Percentiles rank a stretch among this genome's conserved stretches.
These are phyloP conservation scores for Verticillium isaacii DNA, from an alignment of 2,329 filamentous ascomycete genomes.

Conservation along the genomic window DNA sequence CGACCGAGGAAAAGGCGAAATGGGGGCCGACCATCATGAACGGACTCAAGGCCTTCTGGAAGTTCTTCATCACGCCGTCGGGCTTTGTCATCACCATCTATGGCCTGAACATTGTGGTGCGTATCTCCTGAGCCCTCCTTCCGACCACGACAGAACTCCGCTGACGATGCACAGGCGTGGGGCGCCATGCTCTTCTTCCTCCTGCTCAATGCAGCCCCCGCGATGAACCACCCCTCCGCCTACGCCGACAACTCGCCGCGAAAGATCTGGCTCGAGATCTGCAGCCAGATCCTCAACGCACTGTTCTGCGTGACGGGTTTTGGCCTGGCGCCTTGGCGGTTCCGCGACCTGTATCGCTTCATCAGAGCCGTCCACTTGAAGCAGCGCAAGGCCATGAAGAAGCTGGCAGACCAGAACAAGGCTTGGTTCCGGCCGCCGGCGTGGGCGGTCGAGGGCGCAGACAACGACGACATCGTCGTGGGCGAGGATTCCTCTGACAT, in stretches of 20 bases:
- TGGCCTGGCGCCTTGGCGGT: conserved; percentile 71
- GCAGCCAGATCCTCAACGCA: conserved; percentile 9
- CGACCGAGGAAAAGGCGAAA: conserved; percentile 15
- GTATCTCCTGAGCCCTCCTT: not conserved
- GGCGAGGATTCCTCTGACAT: conserved; percentile 5
- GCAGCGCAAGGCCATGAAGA: conserved; percentile 14
- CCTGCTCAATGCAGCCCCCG: conserved; percentile 17
- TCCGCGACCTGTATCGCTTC: conserved; percentile 15
- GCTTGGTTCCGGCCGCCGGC: conserved; percentile 21
- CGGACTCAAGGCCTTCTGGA: conserved; percentile 21
- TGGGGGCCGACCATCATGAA: conserved; percentile 18
- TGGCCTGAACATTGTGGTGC: conserved; percentile 22
- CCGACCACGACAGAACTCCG: not conserved
- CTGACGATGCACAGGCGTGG: conserved; percentile 13
- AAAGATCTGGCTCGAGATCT: conserved; percentile 12
- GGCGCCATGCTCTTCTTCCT: conserved; percentile 24
- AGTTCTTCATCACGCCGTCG: conserved; percentile 20
- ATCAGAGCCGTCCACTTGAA: conserved; percentile 13
- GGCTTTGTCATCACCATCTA: conserved; percentile 24
- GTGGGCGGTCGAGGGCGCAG: conserved; percentile 11
- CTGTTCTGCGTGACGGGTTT: conserved; percentile 38
- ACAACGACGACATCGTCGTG: not conserved
- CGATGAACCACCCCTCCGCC: conserved; percentile 27
- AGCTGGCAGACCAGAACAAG: conserved; percentile 16
- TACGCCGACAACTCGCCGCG: conserved; percentile 73